Evolutionary conservation across 371 early-diverging fungal genomes (phyloP).

Genomic region (Choanephora cucurbitarum): DNA sequence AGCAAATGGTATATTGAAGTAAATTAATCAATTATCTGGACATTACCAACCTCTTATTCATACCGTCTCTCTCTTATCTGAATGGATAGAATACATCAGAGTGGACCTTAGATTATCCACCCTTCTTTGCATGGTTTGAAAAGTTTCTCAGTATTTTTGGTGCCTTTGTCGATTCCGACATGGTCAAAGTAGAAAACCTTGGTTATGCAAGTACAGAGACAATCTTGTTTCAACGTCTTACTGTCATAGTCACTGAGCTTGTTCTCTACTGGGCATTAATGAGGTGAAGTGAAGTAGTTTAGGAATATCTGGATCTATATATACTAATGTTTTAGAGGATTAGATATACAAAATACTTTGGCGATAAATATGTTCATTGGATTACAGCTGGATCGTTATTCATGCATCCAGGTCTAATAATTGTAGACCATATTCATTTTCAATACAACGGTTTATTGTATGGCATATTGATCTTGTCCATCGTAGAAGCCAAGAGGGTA

Average conservation of each 20-base stretch:
- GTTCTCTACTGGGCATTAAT: constrained; percentile 71
- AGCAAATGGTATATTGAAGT: constrained; percentile 91
- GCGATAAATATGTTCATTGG: constrained; percentile 39
- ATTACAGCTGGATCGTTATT: constrained; percentile 64
- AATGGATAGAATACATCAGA: constrained; percentile 88
- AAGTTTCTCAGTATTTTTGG: constrained; percentile 72
- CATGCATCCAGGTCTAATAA: constrained; percentile 83
- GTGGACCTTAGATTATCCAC: constrained; percentile 98
- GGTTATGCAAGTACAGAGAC: constrained; percentile 69
- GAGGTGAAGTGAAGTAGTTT: constrained; percentile 44
- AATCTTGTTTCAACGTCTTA: constrained; percentile 82
- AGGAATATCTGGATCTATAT: neutral
- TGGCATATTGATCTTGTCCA: constrained; percentile 83
- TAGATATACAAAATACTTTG: constrained; percentile 43
- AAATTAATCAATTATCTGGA: too few relatives aligned
- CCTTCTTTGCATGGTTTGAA: constrained; percentile 98
- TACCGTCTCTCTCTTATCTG: too few relatives aligned
- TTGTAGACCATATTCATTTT: constrained; percentile 93
- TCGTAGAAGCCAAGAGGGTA: constrained; percentile 76
- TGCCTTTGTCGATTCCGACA: constrained; percentile 66
- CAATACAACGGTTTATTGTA: constrained; percentile 97
- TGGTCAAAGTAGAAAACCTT: constrained; percentile 73
- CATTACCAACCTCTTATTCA: too few relatives aligned
- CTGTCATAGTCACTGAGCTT: constrained; percentile 83
- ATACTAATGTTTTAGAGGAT: neutral